Base-by-base conservation (phyloP, 2,329 filamentous ascomycete genomes). In the Claviceps lovelessii region DNA sequence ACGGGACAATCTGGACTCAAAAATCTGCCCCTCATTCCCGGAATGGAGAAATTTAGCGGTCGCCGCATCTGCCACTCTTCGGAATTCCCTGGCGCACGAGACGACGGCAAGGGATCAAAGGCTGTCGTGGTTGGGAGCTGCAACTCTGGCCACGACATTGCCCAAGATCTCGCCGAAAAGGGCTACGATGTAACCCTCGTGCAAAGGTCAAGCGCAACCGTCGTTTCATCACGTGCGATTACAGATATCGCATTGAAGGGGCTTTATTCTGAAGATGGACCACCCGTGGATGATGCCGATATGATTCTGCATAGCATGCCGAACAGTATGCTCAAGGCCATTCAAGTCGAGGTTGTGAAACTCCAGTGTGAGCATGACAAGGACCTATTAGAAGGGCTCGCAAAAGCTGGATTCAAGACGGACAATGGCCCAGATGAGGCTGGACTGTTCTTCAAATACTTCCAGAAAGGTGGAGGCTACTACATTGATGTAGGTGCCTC, bases 1-100 rank as follows among this genome's bases (percentile, higher is more conserved):
- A 88, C 84, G 0, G 84, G 84, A 0, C 83, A 85, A 61, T 81
- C 81, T 0, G 84, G 84, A 2, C 81, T 85, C 66, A 83, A 80
- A 63, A 77, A 80, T 55, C 65, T 79, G 50, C 83, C 84, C 0
- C 58, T 63, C 0, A 75, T 87, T 58, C 76, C 77, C 29, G 82
- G 81, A 0, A 70, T 78, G 10, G 72, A 76, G 0, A 65, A 61
- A 1, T 88, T 86, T 69, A 68, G 76, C 56, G 84, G 84, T 0
- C 71, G 74, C 46, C 66, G 80, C 4, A 67, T 86, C 8, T 80
- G 78, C 58, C 84, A 87, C 57, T 84, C 81, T 0, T 78, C 79
- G 0, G 74, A 80, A 2, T 83, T 83, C 58, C 67, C 71, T 0
- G 81, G 80, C 0, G 79, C 80, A 0, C 64, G 67, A 3, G 64